Base-by-base conservation (phyloP, 495 filamentous ascomycete genomes). In the Hypoxylon crocopeplum region DNA sequence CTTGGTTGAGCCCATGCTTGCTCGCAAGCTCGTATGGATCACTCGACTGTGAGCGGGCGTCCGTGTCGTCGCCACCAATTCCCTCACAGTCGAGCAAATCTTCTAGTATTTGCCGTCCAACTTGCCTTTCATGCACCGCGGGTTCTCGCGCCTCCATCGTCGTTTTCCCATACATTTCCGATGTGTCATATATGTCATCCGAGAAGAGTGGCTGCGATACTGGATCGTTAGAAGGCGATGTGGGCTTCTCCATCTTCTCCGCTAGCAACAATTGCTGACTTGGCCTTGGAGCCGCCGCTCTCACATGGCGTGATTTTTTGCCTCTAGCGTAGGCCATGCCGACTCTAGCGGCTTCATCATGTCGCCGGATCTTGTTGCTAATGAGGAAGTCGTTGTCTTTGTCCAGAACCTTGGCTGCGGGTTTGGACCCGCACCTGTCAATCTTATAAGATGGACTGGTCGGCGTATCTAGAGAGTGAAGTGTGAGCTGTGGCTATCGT, bases 291-390 rank as follows among this genome's bases (percentile, higher is more conserved):
- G 22, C 6, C 19, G 13, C 34, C n/a, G 4, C 5, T 20, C 12
- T 32, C 15, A 13, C 12, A 30, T 42, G 48, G 5, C 25, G 55
- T 46, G 22, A 5, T 5, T 20, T 32, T 30, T 47, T 50, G 16
- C 19, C 15, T 49, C 34, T 48, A 25, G 8, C 12, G 16, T 22
- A 19, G 13, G 21, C 4, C n/a, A 32, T 34, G 3, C 2, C 20
- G 7, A 15, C 10, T 1, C 36, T 46, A 1, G 25, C 11, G 12
- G 16, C 10, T 5, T 45, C 45, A 21, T 69, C 62, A 6, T 48
- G 38, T 44, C 13, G 41, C 20, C 67, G 64, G 15, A 68, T 44
- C 39, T 42, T 68, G 13, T 70, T 46, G 30, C 67, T 70, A 7
- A 60, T 19, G 48, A 68, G 36, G 29, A 65, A 55, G 50, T 70